Evolutionary conservation across 176 grass and related monocot genomes (phyloP).

Genomic region (Triticum urartu): DNA sequence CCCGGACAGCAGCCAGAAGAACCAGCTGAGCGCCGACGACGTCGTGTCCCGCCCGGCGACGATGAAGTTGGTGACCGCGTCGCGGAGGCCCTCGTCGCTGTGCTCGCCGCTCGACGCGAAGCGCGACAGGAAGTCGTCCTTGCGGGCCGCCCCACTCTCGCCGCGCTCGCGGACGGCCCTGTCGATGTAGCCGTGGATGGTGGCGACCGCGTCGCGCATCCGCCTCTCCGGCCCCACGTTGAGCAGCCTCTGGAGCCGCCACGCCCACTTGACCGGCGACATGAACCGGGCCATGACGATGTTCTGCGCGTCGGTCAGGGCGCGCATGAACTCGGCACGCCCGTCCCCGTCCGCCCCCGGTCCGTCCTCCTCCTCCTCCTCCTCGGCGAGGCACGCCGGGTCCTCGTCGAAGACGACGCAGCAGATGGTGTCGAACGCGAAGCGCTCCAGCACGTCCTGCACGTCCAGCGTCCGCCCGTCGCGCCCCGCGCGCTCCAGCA

Average conservation of each 20-base stretch:
- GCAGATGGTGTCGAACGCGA: slow-evolving; percentile 75
- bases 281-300: slow-evolving; percentile 46
- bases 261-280: slow-evolving; percentile 36
- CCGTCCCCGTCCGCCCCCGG: background rate
- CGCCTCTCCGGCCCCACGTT: slow-evolving; percentile 44
- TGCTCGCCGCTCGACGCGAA: slow-evolving; percentile 41
- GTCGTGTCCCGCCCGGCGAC: slow-evolving; percentile 68
- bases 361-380: slow-evolving; percentile 24
- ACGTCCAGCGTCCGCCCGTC: slow-evolving; percentile 40
- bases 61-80: slow-evolving; percentile 69
- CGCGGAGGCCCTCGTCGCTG: slow-evolving; percentile 45
- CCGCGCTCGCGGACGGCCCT: slow-evolving; percentile 36
- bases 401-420: slow-evolving; percentile 63
- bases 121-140: slow-evolving; percentile 57
- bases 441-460: slow-evolving; percentile 65
- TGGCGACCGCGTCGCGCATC: slow-evolving; percentile 30
- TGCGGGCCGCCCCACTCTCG: background rate
- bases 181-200: slow-evolving; percentile 41
- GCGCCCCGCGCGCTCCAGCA: slow-evolving; percentile 3
- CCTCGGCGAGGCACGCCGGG: slow-evolving; percentile 47
- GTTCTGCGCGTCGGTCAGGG: slow-evolving; percentile 37
- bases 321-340: slow-evolving; percentile 41
- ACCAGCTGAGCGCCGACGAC: slow-evolving; percentile 69
- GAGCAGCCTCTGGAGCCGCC: slow-evolving; percentile 59
- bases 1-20: slow-evolving; percentile 68